These are phyloP conservation scores for Puccinia hordei DNA, from an alignment of 1,284 basidiomycete species.

Conservation along the genomic window DNA sequence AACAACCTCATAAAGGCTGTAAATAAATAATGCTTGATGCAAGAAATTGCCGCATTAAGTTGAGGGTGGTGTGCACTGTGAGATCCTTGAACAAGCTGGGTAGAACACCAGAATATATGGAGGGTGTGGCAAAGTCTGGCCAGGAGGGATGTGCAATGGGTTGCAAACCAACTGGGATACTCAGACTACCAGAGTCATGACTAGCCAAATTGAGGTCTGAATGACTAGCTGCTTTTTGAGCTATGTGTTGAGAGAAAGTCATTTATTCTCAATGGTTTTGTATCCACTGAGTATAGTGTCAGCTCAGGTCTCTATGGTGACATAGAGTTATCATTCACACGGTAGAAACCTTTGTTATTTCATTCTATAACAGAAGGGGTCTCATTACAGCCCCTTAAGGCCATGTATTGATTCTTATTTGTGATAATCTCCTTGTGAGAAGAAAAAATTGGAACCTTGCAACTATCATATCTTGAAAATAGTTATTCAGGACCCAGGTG, in stretches of 20 bases:
- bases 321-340: too few species aligned
- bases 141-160: not conserved
- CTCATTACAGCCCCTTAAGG: too few species aligned
- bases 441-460: too few species aligned
- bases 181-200: not conserved
- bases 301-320: too few species aligned
- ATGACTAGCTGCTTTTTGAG: not conserved
- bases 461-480: too few species aligned
- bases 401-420: too few species aligned
- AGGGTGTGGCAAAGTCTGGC: slow-evolving; percentile 23
- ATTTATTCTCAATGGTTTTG: not conserved
- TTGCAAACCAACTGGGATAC: not conserved
- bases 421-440: too few species aligned
- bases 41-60: slow-evolving; percentile 1
- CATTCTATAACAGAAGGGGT: too few species aligned
- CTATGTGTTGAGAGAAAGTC: not conserved
- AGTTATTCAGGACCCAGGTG: too few species aligned
- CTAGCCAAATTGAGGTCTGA: slow-evolving; percentile 1
- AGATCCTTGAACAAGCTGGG: slow-evolving; percentile 42
- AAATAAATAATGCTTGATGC: not conserved
- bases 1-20: slow-evolving; percentile 41
- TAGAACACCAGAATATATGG: slow-evolving; percentile 24
- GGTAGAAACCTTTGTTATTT: too few species aligned
- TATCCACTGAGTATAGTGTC: too few species aligned
- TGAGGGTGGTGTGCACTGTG: not conserved